Conservation (phyloP, 305 asterid species). For the Solanum aculeatissimum region DNA sequence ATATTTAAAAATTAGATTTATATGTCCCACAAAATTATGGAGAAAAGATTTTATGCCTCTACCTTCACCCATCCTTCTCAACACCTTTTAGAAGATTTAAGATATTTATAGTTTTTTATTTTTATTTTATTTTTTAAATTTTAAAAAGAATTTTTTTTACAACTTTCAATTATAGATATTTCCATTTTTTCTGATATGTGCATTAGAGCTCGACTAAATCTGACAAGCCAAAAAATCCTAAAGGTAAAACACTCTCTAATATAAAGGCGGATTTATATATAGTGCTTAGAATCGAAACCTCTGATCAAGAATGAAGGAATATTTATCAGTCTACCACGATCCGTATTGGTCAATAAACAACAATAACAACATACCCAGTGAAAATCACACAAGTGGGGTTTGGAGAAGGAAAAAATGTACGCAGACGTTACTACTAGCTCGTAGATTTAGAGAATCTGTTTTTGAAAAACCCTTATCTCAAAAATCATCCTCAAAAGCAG, state of each 20-base stretch:
- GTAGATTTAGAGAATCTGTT: too few species aligned
- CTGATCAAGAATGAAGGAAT: not conserved
- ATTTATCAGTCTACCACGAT: rapidly evolving
- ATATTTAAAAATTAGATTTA: not conserved
- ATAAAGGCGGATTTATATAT: not conserved
- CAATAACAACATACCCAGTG: too few species aligned
- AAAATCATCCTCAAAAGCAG: too few species aligned
- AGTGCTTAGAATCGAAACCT: not conserved
- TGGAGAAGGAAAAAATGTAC: too few species aligned
- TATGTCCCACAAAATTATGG: not conserved
- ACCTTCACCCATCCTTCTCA: not conserved
- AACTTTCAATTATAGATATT: not conserved
- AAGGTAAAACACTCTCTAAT: not conserved
- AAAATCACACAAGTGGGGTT: too few species aligned
- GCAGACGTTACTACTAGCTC: too few species aligned
- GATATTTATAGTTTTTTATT: not conserved
- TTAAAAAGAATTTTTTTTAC: too few species aligned
- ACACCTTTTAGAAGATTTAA: not conserved
- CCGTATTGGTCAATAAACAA: too few species aligned
- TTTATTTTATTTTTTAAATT: not conserved
- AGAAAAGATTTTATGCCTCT: not conserved
- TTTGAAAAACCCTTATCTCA: too few species aligned
- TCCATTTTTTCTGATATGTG: not conserved
- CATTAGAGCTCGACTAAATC: not conserved
- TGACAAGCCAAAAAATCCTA: not conserved